phyloP scores from a whole-genome alignment of 352 stramenopile genomes.

The Phytophthora capsici region DNA sequence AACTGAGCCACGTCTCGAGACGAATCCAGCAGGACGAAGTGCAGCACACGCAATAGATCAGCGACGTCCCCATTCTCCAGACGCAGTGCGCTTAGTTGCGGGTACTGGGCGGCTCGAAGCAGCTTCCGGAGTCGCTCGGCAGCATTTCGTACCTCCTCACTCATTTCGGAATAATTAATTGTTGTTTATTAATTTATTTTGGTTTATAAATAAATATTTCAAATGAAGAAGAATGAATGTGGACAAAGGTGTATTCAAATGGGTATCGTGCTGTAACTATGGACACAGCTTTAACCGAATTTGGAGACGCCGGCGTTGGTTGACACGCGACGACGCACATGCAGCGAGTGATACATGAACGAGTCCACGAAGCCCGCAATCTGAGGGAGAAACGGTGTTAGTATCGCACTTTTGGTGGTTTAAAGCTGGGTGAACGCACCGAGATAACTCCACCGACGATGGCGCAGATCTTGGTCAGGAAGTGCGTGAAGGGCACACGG shows the following conservation, averaged over 20 bases:
- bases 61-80: conserved; percentile 44
- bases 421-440: conserved; percentile 43
- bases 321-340: conserved; percentile 51
- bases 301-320: conserved; percentile 36
- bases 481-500: conserved; percentile 81
- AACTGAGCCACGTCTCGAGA: conserved; percentile 70
- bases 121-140: conserved; percentile 64
- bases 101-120: conserved; percentile 59
- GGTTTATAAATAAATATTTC: neutral
- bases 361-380: conserved; percentile 89
- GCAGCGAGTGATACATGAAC: conserved; percentile 87
- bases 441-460: conserved; percentile 86
- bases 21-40: conserved; percentile 78
- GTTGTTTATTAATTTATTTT: neutral
- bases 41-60: conserved; percentile 71
- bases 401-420: neutral
- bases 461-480: conserved; percentile 86
- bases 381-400: conserved; percentile 31
- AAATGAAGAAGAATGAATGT: neutral
- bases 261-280: neutral
- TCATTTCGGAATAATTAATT: too few relatives aligned
- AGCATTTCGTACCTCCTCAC: conserved; percentile 57
- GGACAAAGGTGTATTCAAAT: neutral
- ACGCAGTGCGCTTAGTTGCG: conserved; percentile 42
- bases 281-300: conserved; percentile 33